A percentile compares a stretch with the other conserved stretches of the same genome.
Conservation (phyloP, 2,329 filamentous ascomycete species). For the Purpureocillium takamizusanense region DNA sequence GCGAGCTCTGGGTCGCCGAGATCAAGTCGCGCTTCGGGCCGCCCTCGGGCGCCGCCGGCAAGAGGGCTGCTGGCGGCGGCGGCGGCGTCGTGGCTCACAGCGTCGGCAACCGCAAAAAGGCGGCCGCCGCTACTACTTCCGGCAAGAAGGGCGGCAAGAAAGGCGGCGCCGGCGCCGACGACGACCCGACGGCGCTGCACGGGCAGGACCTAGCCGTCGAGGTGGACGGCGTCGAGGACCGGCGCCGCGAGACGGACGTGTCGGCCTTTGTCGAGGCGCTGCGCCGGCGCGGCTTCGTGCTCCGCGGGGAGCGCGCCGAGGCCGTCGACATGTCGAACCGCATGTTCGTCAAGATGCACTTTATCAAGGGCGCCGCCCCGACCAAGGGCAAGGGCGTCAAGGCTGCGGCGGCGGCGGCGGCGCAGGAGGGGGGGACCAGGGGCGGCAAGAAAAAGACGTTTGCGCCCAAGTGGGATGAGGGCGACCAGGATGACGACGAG, state of each 20-base stretch:
- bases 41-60: conserved; percentile 20
- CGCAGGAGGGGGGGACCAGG: conserved; percentile 41
- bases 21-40: conserved; percentile 81
- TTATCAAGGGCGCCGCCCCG: conserved; percentile 73
- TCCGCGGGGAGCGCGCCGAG: conserved; percentile 52
- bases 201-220: conserved; percentile 55
- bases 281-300: conserved; percentile 70
- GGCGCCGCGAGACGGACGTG: conserved; percentile 71
- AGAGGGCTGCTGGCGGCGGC: conserved; percentile 6
- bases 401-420: conserved; percentile 16
- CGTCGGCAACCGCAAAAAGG: conserved; percentile 59
- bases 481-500: conserved; percentile 43
- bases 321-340: conserved; percentile 80
- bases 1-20: conserved; percentile 94
- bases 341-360: conserved; percentile 98
- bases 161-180: conserved; percentile 35
- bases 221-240: conserved; percentile 58
- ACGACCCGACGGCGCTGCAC: conserved; percentile 32
- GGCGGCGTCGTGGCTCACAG: conserved; percentile 49
- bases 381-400: conserved; percentile 65
- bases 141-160: conserved; percentile 35
- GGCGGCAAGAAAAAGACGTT: conserved; percentile 48
- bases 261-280: conserved; percentile 80
- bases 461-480: conserved; percentile 39
- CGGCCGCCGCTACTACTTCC: conserved; percentile 18